Conservation (phyloP, 805 yeast genomes). For the Saccharomyces cerevisiae region DNA sequence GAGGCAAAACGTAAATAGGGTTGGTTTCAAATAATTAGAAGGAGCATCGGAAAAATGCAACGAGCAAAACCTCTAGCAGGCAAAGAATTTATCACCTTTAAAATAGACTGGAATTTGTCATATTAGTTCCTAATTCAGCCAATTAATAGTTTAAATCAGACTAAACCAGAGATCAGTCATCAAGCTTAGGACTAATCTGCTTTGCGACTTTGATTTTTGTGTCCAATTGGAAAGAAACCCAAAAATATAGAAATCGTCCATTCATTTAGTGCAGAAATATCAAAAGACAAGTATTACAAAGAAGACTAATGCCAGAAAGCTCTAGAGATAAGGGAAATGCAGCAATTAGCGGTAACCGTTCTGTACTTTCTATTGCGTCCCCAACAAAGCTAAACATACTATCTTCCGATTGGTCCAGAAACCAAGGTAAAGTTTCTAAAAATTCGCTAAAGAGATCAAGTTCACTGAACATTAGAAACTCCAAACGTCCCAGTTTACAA, state of each 20-base stretch:
- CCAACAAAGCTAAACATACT: constrained; percentile 42
- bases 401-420: constrained; percentile 21
- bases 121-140: background rate
- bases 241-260: constrained; percentile 3
- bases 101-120: background rate
- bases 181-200: background rate
- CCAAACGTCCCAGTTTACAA: background rate
- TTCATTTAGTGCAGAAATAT: constrained; percentile 4
- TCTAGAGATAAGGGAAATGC: constrained; percentile 5
- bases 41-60: background rate
- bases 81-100: background rate
- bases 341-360: constrained; percentile 23
- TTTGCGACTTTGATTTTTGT: background rate
- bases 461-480: constrained; percentile 20
- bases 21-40: background rate
- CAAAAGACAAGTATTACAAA: background rate
- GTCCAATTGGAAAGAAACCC: background rate
- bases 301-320: background rate
- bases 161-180: background rate
- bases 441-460: constrained; percentile 18
- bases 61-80: background rate
- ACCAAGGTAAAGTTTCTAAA: constrained; percentile 16
- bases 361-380: constrained; percentile 36
- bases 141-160: background rate
- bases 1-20: constrained; percentile 13